phyloP scores from a whole-genome alignment of 306 rosid species.

The Elaeagnus macrophylla region DNA sequence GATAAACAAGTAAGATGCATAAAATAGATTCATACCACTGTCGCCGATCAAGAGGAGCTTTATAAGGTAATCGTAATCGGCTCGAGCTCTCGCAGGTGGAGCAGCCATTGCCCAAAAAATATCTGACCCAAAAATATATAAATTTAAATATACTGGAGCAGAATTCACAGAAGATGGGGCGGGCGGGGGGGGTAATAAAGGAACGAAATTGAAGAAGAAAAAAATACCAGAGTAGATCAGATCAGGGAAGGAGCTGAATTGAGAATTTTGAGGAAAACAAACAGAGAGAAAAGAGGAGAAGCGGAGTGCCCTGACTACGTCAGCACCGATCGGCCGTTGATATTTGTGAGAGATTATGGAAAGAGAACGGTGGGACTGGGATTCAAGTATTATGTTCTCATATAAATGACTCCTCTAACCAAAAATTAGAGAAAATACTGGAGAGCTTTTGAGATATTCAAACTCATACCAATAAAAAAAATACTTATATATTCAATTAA shows the following conservation, averaged over 20 bases:
- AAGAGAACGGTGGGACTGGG: no score
- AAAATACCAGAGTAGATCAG: no score
- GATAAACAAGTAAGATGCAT: neutral
- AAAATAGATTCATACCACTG: conserved; percentile 55
- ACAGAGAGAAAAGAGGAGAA: conserved; percentile 21
- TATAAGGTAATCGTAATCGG: conserved; percentile 90
- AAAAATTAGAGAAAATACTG: no score
- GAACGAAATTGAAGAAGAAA: neutral
- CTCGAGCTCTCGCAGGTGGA: conserved; percentile 94
- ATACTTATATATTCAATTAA: no score
- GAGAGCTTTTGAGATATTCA: no score
- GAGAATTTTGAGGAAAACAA: neutral
- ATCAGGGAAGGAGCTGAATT: neutral
- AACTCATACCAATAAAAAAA: no score
- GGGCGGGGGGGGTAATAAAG: no score
- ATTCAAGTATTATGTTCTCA: no score
- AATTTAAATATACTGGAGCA: neutral
- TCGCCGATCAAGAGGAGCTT: conserved; percentile 96
- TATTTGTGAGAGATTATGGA: conserved; percentile 4
- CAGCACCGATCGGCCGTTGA: conserved; percentile 55
- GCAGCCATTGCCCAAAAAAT: conserved; percentile 32
- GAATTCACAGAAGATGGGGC: no score
- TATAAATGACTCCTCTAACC: no score
- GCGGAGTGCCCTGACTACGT: conserved; percentile 24
- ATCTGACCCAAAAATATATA: conserved; percentile 2